Conservation (phyloP, 768 basidiomycete species). For the Tulasnella sp. region DNA sequence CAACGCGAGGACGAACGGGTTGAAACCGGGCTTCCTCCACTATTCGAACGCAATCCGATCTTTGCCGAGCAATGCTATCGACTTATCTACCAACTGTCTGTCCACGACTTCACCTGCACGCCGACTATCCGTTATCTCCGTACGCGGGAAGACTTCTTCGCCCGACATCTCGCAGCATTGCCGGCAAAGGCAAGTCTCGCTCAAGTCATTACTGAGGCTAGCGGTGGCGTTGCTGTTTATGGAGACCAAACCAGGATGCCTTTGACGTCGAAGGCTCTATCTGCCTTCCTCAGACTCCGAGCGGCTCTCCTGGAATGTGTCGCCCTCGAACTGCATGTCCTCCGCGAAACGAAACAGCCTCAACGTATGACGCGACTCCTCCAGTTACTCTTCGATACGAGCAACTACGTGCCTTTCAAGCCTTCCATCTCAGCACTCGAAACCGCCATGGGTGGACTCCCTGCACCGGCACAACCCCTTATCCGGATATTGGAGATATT, state of each 20-base stretch:
- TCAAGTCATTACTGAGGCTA: slow-evolving; percentile 43
- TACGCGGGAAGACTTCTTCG: slow-evolving; percentile 82
- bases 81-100: slow-evolving; percentile 76
- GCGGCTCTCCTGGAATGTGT: slow-evolving; percentile 79
- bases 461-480: slow-evolving; percentile 62
- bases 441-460: background rate
- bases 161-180: slow-evolving; percentile 69
- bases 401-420: background rate
- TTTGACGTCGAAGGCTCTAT: slow-evolving; percentile 59
- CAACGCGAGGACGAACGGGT: slow-evolving; percentile 27
- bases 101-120: slow-evolving; percentile 75
- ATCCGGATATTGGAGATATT: slow-evolving; percentile 82
- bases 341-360: slow-evolving; percentile 68
- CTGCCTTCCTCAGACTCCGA: slow-evolving; percentile 71
- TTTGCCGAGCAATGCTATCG: slow-evolving; percentile 82
- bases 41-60: slow-evolving; percentile 45
- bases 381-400: slow-evolving; percentile 63
- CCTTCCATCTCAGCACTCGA: background rate
- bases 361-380: slow-evolving; percentile 68
- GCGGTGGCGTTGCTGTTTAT: slow-evolving; percentile 53
- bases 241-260: slow-evolving; percentile 59
- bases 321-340: slow-evolving; percentile 80
- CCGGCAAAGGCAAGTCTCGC: slow-evolving; percentile 45
- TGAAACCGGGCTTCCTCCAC: slow-evolving; percentile 11
- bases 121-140: slow-evolving; percentile 78